Base-by-base conservation (phyloP, 2,329 filamentous ascomycete species). In the Fusarium tuaranense region DNA sequence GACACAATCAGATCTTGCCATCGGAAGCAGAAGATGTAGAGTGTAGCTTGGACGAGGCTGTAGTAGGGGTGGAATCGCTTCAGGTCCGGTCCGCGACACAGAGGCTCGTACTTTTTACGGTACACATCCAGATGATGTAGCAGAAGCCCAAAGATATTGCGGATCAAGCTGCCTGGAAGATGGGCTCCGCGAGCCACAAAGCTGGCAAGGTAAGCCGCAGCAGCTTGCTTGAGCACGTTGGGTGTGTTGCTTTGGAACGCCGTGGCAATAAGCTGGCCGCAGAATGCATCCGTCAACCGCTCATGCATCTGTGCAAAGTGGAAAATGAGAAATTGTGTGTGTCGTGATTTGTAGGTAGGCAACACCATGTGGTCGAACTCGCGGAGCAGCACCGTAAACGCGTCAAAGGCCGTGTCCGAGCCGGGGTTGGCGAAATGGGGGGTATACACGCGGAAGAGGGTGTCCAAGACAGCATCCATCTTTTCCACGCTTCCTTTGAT, bases 11-110 rank as follows among this genome's bases (percentile, higher is more conserved):
- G 87, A 79, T 98, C 96, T 71, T 95, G 93, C 97, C 97, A 99
- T 65, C 97, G 92, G 87, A 99, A 99, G 86, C 97, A 99, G 80
- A 97, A 98, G 69, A 97, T 96, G 85, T 98, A 98, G 27, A 98
- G 89, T 4, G 97, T 87, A 2, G 95, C 95, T 82, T 98, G 95
- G n/a, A 93, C 91, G 58, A 95, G 91, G 20, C 94, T 92, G 82
- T 98, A 98, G 83, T 97, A 98, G 16, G 93, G 91, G 58, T 92
- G 91, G 80, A 96, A 98, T 57, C 93, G 92, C 72, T 92, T 92
- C 67, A 97, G 89, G 81, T 99, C 95, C 0, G 97, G 97, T 4
- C 95, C 95, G 18, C 91, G 92, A 81, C 95, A 97, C 34, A 88
- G 86, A 7, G 89, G 86, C 80, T 97, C 93, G 81, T 95, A 92